A percentile compares a stretch with the other conserved stretches of the same genome.
Evolutionary conservation across 2,329 filamentous ascomycete genomes (phyloP).

Genomic region (Golovinomyces cichoracearum): DNA sequence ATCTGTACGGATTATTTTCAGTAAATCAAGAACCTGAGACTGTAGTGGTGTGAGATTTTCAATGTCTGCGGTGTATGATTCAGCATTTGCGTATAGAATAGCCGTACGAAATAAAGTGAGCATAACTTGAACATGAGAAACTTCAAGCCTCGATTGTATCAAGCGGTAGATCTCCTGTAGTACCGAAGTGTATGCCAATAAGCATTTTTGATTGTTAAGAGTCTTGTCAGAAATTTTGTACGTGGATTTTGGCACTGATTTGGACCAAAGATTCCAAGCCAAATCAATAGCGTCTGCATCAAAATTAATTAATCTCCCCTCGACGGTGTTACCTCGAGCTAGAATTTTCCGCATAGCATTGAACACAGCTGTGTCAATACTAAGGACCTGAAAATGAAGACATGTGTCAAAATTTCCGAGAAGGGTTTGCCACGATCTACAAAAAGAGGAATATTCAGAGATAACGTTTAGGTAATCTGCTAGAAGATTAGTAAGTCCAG

Average conservation of each 20-base stretch:
- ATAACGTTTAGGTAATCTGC: constrained; percentile 53
- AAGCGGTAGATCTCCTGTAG: constrained; percentile 57
- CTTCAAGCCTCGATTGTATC: constrained; percentile 34
- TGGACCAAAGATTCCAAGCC: constrained; percentile 45
- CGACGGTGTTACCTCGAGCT: constrained; percentile 21
- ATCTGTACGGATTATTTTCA: constrained; percentile 42
- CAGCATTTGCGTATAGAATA: constrained; percentile 41
- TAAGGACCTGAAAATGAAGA: constrained; percentile 35
- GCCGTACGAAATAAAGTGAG: constrained; percentile 44
- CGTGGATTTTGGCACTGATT: constrained; percentile 30
- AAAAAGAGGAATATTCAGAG: constrained; percentile 37
- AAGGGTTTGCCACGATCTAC: constrained; percentile 49
- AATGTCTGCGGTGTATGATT: constrained; percentile 43
- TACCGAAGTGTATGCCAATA: constrained; percentile 59
- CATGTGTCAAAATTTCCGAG: constrained; percentile 40
- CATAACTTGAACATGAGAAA: constrained; percentile 38
- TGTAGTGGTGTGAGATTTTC: constrained; percentile 53
- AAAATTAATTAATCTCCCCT: constrained; percentile 15
- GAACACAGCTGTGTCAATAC: constrained; percentile 46
- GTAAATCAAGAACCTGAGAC: constrained; percentile 36
- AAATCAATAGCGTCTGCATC: constrained; percentile 25
- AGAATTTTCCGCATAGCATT: constrained; percentile 39
- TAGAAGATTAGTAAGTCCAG: constrained; percentile 45
- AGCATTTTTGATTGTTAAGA: constrained; percentile 48
- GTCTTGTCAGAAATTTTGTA: constrained; percentile 20